These are phyloP conservation scores for Ceratocystis eucalypticola DNA, from an alignment of 2,329 filamentous ascomycete species.

Conservation along the genomic window DNA sequence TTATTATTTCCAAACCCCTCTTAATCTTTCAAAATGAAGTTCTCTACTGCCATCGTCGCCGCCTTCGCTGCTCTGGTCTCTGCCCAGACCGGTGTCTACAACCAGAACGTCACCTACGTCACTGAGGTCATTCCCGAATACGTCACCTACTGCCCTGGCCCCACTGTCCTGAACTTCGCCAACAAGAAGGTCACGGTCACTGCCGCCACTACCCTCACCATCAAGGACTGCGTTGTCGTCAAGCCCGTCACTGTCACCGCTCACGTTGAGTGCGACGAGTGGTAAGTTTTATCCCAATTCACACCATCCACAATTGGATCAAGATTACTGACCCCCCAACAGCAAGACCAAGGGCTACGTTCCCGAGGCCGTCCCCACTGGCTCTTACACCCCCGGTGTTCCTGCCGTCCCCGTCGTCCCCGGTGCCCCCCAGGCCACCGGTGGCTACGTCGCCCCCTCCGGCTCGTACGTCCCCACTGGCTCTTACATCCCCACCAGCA, in stretches of 20 bases:
- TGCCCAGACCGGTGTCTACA: constrained; percentile 27
- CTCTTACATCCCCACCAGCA: constrained; percentile 35
- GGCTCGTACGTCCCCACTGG: constrained; percentile 24
- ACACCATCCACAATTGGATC: background rate
- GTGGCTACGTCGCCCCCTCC: constrained; percentile 28
- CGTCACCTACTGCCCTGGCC: constrained; percentile 59
- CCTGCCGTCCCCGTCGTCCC: constrained; percentile 19
- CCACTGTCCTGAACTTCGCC: constrained; percentile 51
- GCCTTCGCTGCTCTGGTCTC: constrained; percentile 36
- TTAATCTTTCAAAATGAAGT: constrained; percentile 51
- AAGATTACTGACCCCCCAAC: background rate
- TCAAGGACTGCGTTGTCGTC: constrained; percentile 56
- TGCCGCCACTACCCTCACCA: constrained; percentile 53
- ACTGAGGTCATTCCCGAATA: constrained; percentile 53
- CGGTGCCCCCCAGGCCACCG: constrained; percentile 23
- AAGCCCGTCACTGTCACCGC: constrained; percentile 42
- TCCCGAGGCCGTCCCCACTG: constrained; percentile 20
- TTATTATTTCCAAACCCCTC: constrained; percentile 31
- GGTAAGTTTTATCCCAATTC: constrained; percentile 29
- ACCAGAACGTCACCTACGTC: constrained; percentile 41
- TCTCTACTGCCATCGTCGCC: constrained; percentile 40
- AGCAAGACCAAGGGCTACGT: constrained; percentile 20
- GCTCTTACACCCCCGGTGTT: background rate
- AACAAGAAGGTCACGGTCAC: constrained; percentile 57
- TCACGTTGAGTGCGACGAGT: constrained; percentile 40